Evolutionary conservation across 1,139 yeast species (phyloP).

Genomic region (Magnusiomyces ingens): DNA sequence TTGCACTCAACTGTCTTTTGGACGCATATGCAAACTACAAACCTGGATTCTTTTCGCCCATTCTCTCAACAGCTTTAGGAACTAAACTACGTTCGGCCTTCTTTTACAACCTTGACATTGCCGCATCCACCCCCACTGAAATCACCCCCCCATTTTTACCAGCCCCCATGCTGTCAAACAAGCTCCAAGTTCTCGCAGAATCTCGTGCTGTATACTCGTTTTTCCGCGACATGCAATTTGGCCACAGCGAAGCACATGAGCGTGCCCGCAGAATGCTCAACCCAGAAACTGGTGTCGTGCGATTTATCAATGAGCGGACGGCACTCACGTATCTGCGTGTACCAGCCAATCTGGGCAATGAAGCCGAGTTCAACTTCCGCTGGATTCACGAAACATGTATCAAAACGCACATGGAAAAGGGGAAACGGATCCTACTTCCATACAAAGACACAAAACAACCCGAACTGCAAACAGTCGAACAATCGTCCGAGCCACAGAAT

Average conservation of each 20-base stretch:
- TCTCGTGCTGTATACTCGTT: slow-evolving; percentile 72
- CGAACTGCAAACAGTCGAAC: slow-evolving; percentile 1
- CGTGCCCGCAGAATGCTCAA: neutral
- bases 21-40: slow-evolving; percentile 31
- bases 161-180: slow-evolving; percentile 36
- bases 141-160: slow-evolving; percentile 67
- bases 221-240: slow-evolving; percentile 31
- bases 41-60: slow-evolving; percentile 33
- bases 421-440: neutral
- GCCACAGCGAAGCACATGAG: neutral
- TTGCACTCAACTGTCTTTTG: slow-evolving; percentile 29
- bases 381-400: slow-evolving; percentile 43
- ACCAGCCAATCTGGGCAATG: slow-evolving; percentile 43
- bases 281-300: neutral
- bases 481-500: slow-evolving; percentile 13
- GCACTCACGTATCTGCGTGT: slow-evolving; percentile 50
- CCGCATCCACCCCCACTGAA: slow-evolving; percentile 11
- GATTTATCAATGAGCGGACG: slow-evolving; percentile 38
- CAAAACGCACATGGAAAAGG: slow-evolving; percentile 11
- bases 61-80: slow-evolving; percentile 29
- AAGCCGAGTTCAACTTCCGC: slow-evolving; percentile 46
- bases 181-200: slow-evolving; percentile 55
- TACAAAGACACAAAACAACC: slow-evolving; percentile 5
- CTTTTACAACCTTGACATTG: slow-evolving; percentile 17
- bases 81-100: slow-evolving; percentile 26